Evolutionary conservation across 2,329 filamentous ascomycete species (phyloP).

Genomic region (Pseudocercospora fijiensis): DNA sequence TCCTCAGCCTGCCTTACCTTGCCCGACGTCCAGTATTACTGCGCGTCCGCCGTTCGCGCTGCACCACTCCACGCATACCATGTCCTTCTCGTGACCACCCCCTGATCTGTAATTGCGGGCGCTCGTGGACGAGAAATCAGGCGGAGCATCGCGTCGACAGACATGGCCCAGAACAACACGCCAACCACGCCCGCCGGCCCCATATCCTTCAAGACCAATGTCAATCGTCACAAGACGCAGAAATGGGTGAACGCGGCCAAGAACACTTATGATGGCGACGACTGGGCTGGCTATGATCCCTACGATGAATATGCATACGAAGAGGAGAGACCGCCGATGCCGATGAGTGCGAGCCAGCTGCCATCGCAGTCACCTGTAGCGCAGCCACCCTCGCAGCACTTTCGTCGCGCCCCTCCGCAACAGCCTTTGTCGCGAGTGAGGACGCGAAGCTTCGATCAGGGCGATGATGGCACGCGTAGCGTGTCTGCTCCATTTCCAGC

Average conservation of each 20-base stretch:
- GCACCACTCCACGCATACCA: conserved; percentile 4
- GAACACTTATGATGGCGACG: conserved; percentile 85
- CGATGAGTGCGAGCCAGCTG: conserved; percentile 14
- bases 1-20: neutral
- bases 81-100: conserved; percentile 5
- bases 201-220: conserved; percentile 74
- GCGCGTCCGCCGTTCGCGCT: conserved; percentile 13
- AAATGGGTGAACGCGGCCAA: conserved; percentile 93
- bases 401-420: conserved; percentile 12
- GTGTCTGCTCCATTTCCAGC: conserved; percentile 21
- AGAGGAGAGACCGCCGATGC: conserved; percentile 43
- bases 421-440: conserved; percentile 37
- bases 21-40: conserved; percentile 1
- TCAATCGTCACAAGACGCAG: conserved; percentile 84
- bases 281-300: conserved; percentile 73
- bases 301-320: conserved; percentile 58
- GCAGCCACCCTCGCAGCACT: neutral
- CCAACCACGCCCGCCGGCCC: conserved; percentile 18
- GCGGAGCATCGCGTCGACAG: neutral
- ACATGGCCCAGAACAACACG: conserved; percentile 27
- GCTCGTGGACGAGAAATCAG: neutral
- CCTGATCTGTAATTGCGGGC: neutral
- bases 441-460: conserved; percentile 54
- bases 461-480: conserved; percentile 48
- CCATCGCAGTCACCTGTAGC: conserved; percentile 15